These are phyloP conservation scores for Isatis tinctoria DNA, from an alignment of 345 rosid genomes.

Conservation along the genomic window DNA sequence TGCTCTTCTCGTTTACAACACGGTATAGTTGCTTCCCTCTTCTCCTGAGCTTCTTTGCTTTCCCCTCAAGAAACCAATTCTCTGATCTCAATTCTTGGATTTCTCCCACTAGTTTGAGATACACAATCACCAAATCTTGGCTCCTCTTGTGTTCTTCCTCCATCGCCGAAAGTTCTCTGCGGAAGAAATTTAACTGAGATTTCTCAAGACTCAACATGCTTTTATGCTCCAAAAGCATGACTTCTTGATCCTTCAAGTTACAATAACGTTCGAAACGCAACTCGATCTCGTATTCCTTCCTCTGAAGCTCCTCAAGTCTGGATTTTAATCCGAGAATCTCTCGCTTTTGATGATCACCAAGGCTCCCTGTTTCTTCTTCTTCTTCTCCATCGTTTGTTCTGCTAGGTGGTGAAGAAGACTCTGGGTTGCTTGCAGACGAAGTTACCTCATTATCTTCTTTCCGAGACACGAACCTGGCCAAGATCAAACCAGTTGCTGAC, in stretches of 20 bases:
- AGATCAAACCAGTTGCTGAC: conserved; percentile 61
- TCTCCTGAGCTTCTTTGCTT: conserved; percentile 47
- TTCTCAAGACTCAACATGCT: conserved; percentile 38
- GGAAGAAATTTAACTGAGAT: conserved; percentile 40
- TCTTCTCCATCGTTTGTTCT: conserved; percentile 26
- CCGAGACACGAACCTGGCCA: conserved; percentile 42
- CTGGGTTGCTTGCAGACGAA: conserved; percentile 22
- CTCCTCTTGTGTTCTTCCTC: conserved; percentile 46
- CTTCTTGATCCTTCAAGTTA: conserved; percentile 53
- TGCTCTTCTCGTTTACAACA: conserved; percentile 35
- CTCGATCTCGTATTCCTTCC: conserved; percentile 44
- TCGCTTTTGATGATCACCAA: conserved; percentile 17
- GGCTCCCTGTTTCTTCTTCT: conserved; percentile 6
- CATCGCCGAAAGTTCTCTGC: conserved; percentile 42
- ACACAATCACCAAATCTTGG: conserved; percentile 34
- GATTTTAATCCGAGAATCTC: conserved; percentile 38
- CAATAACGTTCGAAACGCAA: conserved; percentile 42
- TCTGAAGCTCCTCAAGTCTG: conserved; percentile 44
- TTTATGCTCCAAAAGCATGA: conserved; percentile 49
- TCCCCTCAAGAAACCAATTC: conserved; percentile 42
- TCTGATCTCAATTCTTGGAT: conserved; percentile 38
- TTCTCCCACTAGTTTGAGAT: conserved; percentile 36
- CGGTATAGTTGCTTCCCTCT: conserved; percentile 32
- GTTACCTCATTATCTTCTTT: conserved; percentile 17
- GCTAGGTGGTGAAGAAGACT: conserved; percentile 20